A percentile compares a stretch with the other conserved stretches of the same genome.
Evolutionary conservation across 2,329 filamentous ascomycete species (phyloP).

Genomic region (Coniochaeta ligniaria): DNA sequence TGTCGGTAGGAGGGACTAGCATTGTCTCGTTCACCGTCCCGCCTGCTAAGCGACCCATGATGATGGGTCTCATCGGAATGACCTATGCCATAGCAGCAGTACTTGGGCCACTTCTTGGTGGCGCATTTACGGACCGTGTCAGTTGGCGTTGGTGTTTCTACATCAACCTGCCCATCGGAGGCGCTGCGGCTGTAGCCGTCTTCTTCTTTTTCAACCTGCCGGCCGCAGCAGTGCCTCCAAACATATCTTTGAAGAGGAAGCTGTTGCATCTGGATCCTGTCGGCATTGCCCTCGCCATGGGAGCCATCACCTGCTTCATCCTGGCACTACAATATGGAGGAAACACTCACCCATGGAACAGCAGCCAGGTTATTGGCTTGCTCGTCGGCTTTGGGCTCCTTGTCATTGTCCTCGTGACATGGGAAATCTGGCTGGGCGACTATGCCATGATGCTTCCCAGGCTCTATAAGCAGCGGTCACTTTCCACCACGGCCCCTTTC

Average conservation of each 20-base stretch:
- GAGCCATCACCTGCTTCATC: slow-evolving; percentile 24
- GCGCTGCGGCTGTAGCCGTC: background rate
- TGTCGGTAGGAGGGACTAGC: slow-evolving; percentile 8
- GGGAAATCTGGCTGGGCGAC: slow-evolving; percentile 53
- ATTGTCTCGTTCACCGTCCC: slow-evolving; percentile 2
- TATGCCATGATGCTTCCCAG: slow-evolving; percentile 59
- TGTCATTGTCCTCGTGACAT: slow-evolving; percentile 39
- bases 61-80: slow-evolving; percentile 5
- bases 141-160: slow-evolving; percentile 10
- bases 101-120: slow-evolving; percentile 4
- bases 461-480: slow-evolving; percentile 48
- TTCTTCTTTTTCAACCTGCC: slow-evolving; percentile 20
- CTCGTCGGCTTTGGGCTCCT: slow-evolving; percentile 46
- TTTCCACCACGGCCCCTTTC: slow-evolving; percentile 42
- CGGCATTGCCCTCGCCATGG: slow-evolving; percentile 26
- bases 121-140: slow-evolving; percentile 3
- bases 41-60: background rate
- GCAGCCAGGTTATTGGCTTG: slow-evolving; percentile 51
- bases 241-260: slow-evolving; percentile 22
- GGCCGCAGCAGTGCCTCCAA: slow-evolving; percentile 14
- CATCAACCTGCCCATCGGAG: slow-evolving; percentile 8
- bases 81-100: slow-evolving; percentile 2
- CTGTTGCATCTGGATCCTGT: slow-evolving; percentile 28
- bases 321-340: slow-evolving; percentile 32
- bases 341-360: slow-evolving; percentile 50